Base-by-base conservation (phyloP, 352 stramenopile genomes). In the Blastocystis sp. region DNA sequence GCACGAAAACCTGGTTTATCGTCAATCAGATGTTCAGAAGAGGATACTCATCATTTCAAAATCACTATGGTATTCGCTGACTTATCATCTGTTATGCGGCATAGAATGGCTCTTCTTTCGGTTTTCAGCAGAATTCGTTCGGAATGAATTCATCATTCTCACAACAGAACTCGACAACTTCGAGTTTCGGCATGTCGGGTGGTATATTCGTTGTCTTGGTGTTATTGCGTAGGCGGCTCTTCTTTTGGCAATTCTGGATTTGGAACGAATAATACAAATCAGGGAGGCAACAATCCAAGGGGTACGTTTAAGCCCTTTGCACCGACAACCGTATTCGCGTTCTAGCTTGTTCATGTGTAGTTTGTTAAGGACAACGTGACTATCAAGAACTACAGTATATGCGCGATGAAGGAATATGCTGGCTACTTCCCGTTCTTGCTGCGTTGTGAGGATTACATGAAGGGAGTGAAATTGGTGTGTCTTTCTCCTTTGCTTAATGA, bases 381-480 rank as follows among this genome's bases (percentile, higher is more conserved):
- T 2, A 62, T 85, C n/a, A 69, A 69, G 45, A 85, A 70, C 21
- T 85, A 85, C n/a, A 66, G 50, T 19, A 70, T 85, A 2, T 69
- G 51, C 10, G 13, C 50, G 24, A 85, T 85, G 74, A 26, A 51
- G 19, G 74, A 85, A 59, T 85, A 85, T 60, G 26, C 26, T 19
- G 19, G 60, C 13, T 37, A 50, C 39, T 50, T n/a, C 50, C 55
- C 55, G 9, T 62, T 85, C 29, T 33, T 69, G 37, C 12, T 85
- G 65, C 74, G 74, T 85, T 67, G 65, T 39, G 74, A 85, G 55
- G 74, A 85, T 45, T 85, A 85, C 55, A 31, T 37, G n/a, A 29
- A 6, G 2, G 74, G 74, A 61, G 45, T 35, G 16, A 69, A 29
- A 33, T 29, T 69, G 2, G 74, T 85, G 29, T 19, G 19, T 45